Base-by-base conservation (phyloP, 1,284 basidiomycete species). In the Coniferiporia sulphurascens region DNA sequence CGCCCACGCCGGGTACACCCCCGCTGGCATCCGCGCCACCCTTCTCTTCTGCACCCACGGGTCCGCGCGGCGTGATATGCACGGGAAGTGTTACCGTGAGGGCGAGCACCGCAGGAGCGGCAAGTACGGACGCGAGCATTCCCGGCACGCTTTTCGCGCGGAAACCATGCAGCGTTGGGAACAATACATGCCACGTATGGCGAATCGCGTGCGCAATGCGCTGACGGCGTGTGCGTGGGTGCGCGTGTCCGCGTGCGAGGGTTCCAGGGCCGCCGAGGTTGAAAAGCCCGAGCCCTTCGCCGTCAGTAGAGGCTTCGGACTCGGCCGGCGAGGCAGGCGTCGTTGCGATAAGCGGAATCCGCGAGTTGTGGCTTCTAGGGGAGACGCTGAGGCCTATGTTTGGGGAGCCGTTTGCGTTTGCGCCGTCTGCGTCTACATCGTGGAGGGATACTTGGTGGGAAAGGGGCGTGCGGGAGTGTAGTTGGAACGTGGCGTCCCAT, bases 61-160 rank as follows among this genome's bases (percentile, higher is more conserved):
- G 68, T 13, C 78, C 73, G 65, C 86, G 84, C 3, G 82, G 78
- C n/a, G 78, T 85, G 21, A 89, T 82, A 41, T 95, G 91, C 3
- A 98, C 95, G 2, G 95, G 95, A 5, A 98, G 77, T 0, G 96
- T 98, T 15, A 98, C 67, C 0, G 95, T 98, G 55, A 99, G 77
- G 10, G 81, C 76, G 70, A 97, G 76, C 5, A 98, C 86, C 0
- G 95, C 93, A 0, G 96, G 96, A 0, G 87, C 86, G 6, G 93
- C 93, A 58, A 95, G 81, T 13, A 97, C 66, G 0, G 89, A 85
- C 0, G 91, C 87, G 17, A 91, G 73, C 71, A 86, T 86, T 3
- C 89, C 90, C 6, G 90, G 65, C 56, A 85, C 67, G 9, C 87
- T 86, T 71, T 96, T 95, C 50, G 79, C 76, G 32, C 76, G 66